phyloP scores from a whole-genome alignment of 139 green algal species.

The Zygnema circumcarinatum region DNA sequence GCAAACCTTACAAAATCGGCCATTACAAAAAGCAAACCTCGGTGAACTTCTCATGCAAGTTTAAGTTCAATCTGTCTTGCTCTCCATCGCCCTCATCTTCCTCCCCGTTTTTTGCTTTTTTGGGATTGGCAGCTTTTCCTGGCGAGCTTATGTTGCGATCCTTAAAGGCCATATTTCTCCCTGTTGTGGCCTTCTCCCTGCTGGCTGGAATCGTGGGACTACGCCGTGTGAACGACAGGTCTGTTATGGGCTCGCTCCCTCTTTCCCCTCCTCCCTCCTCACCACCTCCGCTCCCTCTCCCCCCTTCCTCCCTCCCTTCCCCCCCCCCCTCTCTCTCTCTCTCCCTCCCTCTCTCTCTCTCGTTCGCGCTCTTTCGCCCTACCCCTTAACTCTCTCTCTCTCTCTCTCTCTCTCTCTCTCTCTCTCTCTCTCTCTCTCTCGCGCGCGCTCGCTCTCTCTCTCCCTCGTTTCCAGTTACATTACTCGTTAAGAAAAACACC shows the following conservation, averaged over 20 bases:
- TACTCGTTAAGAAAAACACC: too few species aligned
- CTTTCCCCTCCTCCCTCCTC: neutral
- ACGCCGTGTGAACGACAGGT: neutral
- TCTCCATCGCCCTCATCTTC: neutral
- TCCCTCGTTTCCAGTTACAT: neutral
- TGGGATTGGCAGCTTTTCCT: neutral
- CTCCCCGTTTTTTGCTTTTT: neutral
- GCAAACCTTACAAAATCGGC: too few species aligned
- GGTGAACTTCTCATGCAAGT: too few species aligned
- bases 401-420: neutral
- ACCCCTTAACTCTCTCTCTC: neutral
- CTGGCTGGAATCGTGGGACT: neutral
- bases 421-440: neutral
- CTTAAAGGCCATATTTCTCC: neutral
- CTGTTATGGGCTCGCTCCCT: neutral
- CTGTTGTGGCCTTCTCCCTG: neutral
- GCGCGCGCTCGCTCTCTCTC: neutral
- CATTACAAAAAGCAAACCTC: too few species aligned
- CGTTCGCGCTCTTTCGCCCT: neutral
- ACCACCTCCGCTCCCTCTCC: neutral
- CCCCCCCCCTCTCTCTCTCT: neutral
- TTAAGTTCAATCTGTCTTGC: neutral
- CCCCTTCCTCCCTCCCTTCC: neutral
- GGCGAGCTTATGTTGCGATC: neutral
- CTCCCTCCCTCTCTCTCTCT: neutral